Evolutionary conservation across 2,329 filamentous ascomycete species (phyloP).

Genomic region (Fusarium longipes): DNA sequence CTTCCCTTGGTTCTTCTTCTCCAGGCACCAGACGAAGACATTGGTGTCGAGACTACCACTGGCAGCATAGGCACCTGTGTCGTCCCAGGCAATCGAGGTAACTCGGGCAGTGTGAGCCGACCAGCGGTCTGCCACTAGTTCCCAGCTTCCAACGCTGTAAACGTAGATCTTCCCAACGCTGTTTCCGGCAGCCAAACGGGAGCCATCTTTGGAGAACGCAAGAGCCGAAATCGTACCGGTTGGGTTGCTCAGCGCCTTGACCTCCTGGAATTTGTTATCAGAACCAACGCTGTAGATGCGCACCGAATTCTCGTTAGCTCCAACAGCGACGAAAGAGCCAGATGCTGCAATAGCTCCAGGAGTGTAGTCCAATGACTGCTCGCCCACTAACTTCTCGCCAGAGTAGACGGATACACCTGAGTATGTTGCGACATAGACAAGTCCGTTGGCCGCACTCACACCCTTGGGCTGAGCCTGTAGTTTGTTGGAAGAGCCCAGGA

Average conservation of each 20-base stretch:
- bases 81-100: constrained; percentile 78
- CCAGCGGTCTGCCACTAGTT: constrained; percentile 80
- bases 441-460: constrained; percentile 65
- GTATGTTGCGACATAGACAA: constrained; percentile 68
- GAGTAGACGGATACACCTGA: constrained; percentile 65
- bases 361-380: constrained; percentile 69
- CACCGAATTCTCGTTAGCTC: constrained; percentile 77
- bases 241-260: constrained; percentile 72
- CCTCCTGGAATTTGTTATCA: constrained; percentile 64
- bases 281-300: constrained; percentile 74
- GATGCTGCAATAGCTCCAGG: constrained; percentile 79
- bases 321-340: constrained; percentile 77
- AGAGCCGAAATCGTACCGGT: constrained; percentile 80
- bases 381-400: constrained; percentile 69
- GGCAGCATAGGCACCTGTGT: constrained; percentile 78
- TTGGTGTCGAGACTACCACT: constrained; percentile 92
- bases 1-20: constrained; percentile 80
- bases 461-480: constrained; percentile 85
- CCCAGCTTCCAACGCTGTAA: constrained; percentile 72
- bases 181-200: constrained; percentile 83
- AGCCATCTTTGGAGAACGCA: constrained; percentile 84
- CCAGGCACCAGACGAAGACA: constrained; percentile 90
- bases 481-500: constrained; percentile 74
- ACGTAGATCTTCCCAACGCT: constrained; percentile 88
- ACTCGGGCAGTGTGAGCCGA: constrained; percentile 70